Conservation (phyloP, 2,329 filamentous ascomycete genomes). For the Pseudocercospora cruenta region DNA sequence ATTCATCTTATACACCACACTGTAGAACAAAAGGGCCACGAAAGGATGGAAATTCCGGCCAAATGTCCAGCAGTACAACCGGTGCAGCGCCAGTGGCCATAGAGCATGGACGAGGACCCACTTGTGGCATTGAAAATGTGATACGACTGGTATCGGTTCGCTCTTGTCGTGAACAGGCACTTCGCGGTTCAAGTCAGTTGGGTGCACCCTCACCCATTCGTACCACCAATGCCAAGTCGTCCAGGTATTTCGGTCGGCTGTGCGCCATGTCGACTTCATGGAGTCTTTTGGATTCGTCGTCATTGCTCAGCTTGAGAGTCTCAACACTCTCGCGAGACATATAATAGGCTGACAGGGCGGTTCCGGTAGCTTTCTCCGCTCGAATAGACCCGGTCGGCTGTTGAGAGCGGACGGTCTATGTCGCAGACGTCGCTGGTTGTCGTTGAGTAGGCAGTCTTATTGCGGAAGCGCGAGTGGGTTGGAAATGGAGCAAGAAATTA, state of each 20-base stretch:
- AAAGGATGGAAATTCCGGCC: slow-evolving; percentile 38
- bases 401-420: not conserved
- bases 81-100: slow-evolving; percentile 45
- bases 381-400: not conserved
- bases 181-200: slow-evolving; percentile 32
- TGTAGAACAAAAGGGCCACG: slow-evolving; percentile 45
- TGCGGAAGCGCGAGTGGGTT: not conserved
- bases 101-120: slow-evolving; percentile 48
- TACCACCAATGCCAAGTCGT: slow-evolving; percentile 21
- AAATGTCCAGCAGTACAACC: slow-evolving; percentile 40
- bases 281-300: slow-evolving; percentile 22
- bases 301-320: not conserved
- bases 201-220: slow-evolving; percentile 24
- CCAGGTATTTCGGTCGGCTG: slow-evolving; percentile 22
- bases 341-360: not conserved
- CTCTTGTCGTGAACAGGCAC: slow-evolving; percentile 47
- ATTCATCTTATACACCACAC: slow-evolving; percentile 45
- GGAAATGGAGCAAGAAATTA: not conserved
- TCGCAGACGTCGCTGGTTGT: not conserved
- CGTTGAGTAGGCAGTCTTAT: not conserved
- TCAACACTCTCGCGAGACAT: not conserved
- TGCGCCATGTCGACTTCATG: slow-evolving; percentile 32
- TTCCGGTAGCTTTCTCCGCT: not conserved
- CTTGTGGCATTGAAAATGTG: slow-evolving; percentile 42
- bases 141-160: slow-evolving; percentile 47